These are phyloP conservation scores for Mollisia scopiformis DNA, from an alignment of 2,329 filamentous ascomycete genomes.

Conservation along the genomic window DNA sequence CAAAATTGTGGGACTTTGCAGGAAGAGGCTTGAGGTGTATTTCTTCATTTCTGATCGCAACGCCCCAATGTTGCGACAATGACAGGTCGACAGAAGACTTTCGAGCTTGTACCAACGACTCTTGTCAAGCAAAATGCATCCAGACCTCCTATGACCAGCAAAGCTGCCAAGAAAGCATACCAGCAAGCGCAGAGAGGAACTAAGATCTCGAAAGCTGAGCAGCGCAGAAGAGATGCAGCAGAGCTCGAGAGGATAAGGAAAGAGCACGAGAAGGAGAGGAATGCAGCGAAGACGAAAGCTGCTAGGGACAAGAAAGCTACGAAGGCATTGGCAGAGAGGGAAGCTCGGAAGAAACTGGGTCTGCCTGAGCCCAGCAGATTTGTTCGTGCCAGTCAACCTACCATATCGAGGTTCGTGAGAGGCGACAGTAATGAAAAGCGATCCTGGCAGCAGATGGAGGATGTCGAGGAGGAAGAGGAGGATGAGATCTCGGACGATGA, in stretches of 20 bases:
- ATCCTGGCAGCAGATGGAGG: slow-evolving; percentile 24
- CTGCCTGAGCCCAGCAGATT: slow-evolving; percentile 51
- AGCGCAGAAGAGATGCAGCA: slow-evolving; percentile 43
- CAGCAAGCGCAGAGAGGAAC: slow-evolving; percentile 44
- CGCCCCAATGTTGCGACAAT: slow-evolving; percentile 14
- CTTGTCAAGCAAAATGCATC: slow-evolving; percentile 26
- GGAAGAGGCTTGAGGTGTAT: background rate
- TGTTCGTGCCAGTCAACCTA: slow-evolving; percentile 59
- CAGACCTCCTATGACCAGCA: slow-evolving; percentile 51
- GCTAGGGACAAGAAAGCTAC: slow-evolving; percentile 58
- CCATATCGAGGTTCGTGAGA: slow-evolving; percentile 55
- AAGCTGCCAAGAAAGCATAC: slow-evolving; percentile 51
- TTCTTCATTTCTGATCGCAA: background rate
- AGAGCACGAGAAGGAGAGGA: slow-evolving; percentile 57
- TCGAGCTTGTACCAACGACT: slow-evolving; percentile 45
- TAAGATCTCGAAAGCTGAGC: slow-evolving; percentile 43
- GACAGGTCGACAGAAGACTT: slow-evolving; percentile 44
- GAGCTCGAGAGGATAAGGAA: slow-evolving; percentile 43
- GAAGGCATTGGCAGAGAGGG: slow-evolving; percentile 52
- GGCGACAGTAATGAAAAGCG: slow-evolving; percentile 25
- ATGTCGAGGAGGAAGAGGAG: slow-evolving; percentile 21
- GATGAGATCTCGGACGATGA: slow-evolving; percentile 8
- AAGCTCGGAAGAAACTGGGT: slow-evolving; percentile 54
- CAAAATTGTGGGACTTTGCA: background rate
- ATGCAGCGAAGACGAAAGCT: slow-evolving; percentile 52